Base-by-base conservation (phyloP, 495 filamentous ascomycete species). In the Hapsidospora chrysogenum region DNA sequence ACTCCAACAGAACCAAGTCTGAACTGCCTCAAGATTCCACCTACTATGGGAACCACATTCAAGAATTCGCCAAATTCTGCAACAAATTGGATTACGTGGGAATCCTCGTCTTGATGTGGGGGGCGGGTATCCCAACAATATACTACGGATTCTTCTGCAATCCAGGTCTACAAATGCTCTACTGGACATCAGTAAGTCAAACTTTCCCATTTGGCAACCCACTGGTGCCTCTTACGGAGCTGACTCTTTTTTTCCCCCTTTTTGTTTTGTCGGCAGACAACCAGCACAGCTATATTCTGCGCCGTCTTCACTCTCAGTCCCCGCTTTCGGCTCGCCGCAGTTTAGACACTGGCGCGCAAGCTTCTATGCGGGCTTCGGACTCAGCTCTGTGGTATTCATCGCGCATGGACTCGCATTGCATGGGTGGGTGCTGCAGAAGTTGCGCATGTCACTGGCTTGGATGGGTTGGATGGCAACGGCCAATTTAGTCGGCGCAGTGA, bases 321-420 rank as follows among this genome's bases (percentile, higher is more conserved):
- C 5, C 58, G 56, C 28, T 85, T n/a, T 87, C 50, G 64, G 80
- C 19, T 78, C 76, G 1, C 74, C 82, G 10, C 55, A 58, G 17
- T 81, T 70, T 64, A 64, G 82, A 8, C 77, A 76, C 7, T 76
- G 82, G 48, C 69, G 82, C 23, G 82, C 82, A 9, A 57, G 58
- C 38, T 80, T 86, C 77, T 89, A 86, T 52, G 71, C 83, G 18
- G 61, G 62, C 26, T 80, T 86, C 69, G 82, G 82, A 16, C 61
- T 82, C 30, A 82, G 76, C 17, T 79, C 73, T 9, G 50, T 79
- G 22, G 57, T 85, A 38, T 80, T 83, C 3, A 72, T 83, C 7
- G 31, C 80, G 17, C 54, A 56, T 29, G 35, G 37, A 10, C 13
- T 40, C 7, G 21, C 53, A 7, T 33, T 54, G 26, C 78, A 82